A percentile compares a stretch with the other conserved stretches of the same genome.
Evolutionary conservation across 208 protist genomes (phyloP).

Genomic region (Borovskyia barvae): DNA sequence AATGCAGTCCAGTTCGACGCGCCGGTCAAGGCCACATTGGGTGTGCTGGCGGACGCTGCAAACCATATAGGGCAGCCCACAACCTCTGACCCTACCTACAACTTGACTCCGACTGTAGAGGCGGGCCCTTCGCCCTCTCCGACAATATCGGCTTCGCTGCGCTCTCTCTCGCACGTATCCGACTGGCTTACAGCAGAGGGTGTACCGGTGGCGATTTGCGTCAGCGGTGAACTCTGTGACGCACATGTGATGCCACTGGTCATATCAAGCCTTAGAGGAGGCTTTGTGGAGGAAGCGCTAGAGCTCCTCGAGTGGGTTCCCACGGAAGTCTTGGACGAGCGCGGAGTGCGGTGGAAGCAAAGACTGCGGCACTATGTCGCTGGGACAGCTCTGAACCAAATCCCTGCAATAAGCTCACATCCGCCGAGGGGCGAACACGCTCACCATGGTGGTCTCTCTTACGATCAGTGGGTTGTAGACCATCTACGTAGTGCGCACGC

Average conservation of each 20-base stretch:
- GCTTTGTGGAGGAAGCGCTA: constrained; percentile 4
- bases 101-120: neutral
- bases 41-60: constrained; percentile 1
- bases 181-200: neutral
- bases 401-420: neutral
- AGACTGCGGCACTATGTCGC: constrained; percentile 2
- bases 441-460: constrained; percentile 2
- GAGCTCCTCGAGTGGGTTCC: constrained; percentile 29
- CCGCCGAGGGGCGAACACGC: neutral
- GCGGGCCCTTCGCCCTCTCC: neutral
- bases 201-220: neutral
- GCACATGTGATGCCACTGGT: constrained; percentile 11
- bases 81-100: neutral
- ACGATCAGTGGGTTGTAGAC: constrained; percentile 4
- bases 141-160: neutral
- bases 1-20: constrained; percentile 8
- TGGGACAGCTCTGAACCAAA: neutral
- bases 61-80: neutral
- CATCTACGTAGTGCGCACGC: constrained; percentile 1
- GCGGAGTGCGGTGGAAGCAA: constrained; percentile 12
- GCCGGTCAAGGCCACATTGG: constrained; percentile 1
- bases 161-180: constrained; percentile 4
- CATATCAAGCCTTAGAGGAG: constrained; percentile 19
- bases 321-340: constrained; percentile 5
- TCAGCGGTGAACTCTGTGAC: neutral